Evolutionary conservation across 345 rosid genomes (phyloP), one percentile per base, ranked within the genome.

Genomic region (Anastatica hierochuntica): DNA sequence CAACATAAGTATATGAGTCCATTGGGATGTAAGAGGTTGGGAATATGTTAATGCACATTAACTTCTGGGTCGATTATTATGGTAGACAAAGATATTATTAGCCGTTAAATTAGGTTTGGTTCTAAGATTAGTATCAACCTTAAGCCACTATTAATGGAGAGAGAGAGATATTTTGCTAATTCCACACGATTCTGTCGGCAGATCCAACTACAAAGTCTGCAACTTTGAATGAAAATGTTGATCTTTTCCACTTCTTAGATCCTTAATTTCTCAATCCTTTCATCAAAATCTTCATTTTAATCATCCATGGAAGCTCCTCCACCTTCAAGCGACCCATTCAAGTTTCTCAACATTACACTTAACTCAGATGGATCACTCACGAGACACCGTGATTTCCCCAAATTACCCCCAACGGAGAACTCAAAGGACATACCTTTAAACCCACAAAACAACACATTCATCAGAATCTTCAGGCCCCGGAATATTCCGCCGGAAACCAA

Each of bases 341-440:
- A 75, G 45, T 60, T 77, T 53, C 85, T 85, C 49, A 68, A 61
- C 54, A 70, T 88, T 34, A 53, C 76, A 18, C 74, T 42, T 10
- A 88, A 77, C 64, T 72, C 80, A 11, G 94, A 82, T 38, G 90
- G 90, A 1, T 77, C 90, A 7, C 81, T 84, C 63, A 67, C 76
- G 16, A 78, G 97, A 58, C 58, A 42, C 55, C 19, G 49, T 37
- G 58, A 18, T 4, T 54, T 64, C 39, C 92, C 92, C 26, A 31
- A 63, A 0, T 55, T 69, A 3, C 69, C 86, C 7, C 60, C 81
- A 0, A 40, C 72, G 0, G 78, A 63, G 5, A 56, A 60, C 0
- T 24, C 53, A 41, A 83, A 75, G 55, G 95, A 86, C 68, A 12
- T 83, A 19, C 79, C 81, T 8, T 53, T 90, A 38, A 79, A 79